Base-by-base conservation (phyloP, 176 grass and related monocot genomes). In the Canna indica region DNA sequence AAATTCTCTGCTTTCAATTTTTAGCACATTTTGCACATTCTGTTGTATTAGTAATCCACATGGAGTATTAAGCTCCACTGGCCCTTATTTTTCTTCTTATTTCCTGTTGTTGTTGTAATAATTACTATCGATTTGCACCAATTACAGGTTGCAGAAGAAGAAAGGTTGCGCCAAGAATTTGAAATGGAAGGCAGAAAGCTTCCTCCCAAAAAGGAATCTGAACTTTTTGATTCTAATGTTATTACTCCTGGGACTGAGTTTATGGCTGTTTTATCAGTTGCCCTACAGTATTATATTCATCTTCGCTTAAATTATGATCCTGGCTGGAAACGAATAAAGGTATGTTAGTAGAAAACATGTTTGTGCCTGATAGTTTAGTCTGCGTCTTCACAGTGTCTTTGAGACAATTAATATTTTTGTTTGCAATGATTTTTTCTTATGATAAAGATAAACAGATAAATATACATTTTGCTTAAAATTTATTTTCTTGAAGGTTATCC, bases 241-340 rank as follows among this genome's bases (percentile, higher is more conserved):
- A 99, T 99, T 78, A 99, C 94, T 72, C 94, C 94, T 36, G 94
- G 94, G 54, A 99, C 94, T 39, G 82, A 91, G 54, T 99, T 99
- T 86, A 99, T 99, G 94, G 94, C 47, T 72, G 94, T 99, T 85
- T 83, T 99, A 71, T 91, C 94, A 35, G 54, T 81, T 50, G 89
- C 94, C 28, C 81, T 99, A 76, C 94, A 99, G 80, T 99, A 99
- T 64, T 99, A 99, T 77, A 85, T 99, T 69, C 94, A 99, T 81
- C 69, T 78, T 47, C 90, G 94, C 67, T 83, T 99, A 73, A 99
- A 99, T 83, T 99, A 99, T 73, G 94, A 99, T 64, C 89, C 94
- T 81, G 94, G 94, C 26, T 99, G 94, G 94, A 99, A 90, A 80
- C 89, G 89, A 70, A 85, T 93, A 75, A 99, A 99, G 78, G 94